Base-by-base conservation (phyloP, 495 filamentous ascomycete species). In the Paragyromitra xinjiangensis region DNA sequence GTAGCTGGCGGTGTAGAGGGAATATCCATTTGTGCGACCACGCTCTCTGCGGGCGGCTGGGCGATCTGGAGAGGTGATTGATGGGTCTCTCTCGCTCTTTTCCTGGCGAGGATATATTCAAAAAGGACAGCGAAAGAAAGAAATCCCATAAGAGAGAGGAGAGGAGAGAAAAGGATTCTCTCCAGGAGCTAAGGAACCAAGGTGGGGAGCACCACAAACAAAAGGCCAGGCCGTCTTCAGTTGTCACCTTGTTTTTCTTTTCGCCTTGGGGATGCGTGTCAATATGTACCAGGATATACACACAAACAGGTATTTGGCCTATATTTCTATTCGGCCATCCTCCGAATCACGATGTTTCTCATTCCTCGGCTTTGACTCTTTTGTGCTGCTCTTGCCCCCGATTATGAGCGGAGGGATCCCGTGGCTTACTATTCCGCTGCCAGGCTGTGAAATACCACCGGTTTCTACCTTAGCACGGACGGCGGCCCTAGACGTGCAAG, bases 321-420 rank as follows among this genome's bases (percentile, higher is more conserved):
- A 50, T 50, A 48, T 19, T 26, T 61, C 22, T 22, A 76, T 72
- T 73, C 50, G 39, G 40, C 73, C 67, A 72, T 39, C 48, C 42
- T 58, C 50, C 58, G 73, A 76, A 72, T 64, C 73, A 73, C 62
- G 37, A 55, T 76, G 68, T 72, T 77, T 77, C 73, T 71, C 48
- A 14, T 72, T 72, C 16, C 68, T 76, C 73, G 73, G 73, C 59
- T 77, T 73, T 72, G 61, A 65, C 59, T 77, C 69, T 58, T 75
- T 59, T 64, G 24, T 56, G 29, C 19, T 64, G 51, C 48, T 76
- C 71, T 68, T n/a, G 55, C 40, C 69, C 39, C 71, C 71, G 67
- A 45, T 75, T 62, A 44, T 61, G 44, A 24, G 55, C 63, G 44
- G 5, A 40, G n/a, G 16, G 5, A 50, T n/a, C 34, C 55, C 55